phyloP scores from a whole-genome alignment of 2,329 filamentous ascomycete genomes.

The Grosmannia serpens region DNA sequence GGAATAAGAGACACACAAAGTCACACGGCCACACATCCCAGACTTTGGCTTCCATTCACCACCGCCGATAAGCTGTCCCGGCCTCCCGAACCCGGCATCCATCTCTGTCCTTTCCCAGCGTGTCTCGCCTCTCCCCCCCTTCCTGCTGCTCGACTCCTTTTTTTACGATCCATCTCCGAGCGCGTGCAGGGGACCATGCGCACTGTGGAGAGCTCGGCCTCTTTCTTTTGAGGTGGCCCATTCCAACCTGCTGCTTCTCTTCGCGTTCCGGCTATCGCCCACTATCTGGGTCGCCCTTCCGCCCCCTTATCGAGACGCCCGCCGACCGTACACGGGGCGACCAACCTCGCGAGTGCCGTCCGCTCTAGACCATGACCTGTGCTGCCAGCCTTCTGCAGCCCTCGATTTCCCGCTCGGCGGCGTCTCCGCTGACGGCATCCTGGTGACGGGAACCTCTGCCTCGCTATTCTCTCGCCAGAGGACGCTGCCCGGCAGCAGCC shows the following conservation, averaged over 20 bases:
- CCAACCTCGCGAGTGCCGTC: neutral
- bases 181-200: neutral
- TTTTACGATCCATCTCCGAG: neutral
- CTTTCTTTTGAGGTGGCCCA: neutral
- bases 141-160: neutral
- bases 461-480: neutral
- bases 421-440: slow-evolving; percentile 3
- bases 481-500: neutral
- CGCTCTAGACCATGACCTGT: slow-evolving; percentile 8
- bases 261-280: neutral
- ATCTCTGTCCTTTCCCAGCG: neutral
- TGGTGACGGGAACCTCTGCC: slow-evolving; percentile 2
- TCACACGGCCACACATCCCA: neutral
- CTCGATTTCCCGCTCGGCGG: slow-evolving; percentile 2
- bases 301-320: neutral
- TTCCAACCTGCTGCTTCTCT: neutral
- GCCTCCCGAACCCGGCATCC: neutral
- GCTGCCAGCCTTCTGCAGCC: slow-evolving; percentile 8
- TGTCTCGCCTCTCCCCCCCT: too few relatives aligned
- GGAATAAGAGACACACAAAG: neutral
- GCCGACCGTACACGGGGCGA: neutral
- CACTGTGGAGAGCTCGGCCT: neutral
- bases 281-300: neutral
- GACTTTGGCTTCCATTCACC: neutral
- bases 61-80: neutral